Evolutionary conservation across 2,329 filamentous ascomycete genomes (phyloP), one percentile per base, ranked within the genome.

Genomic region (Talaromyces funiculosus): DNA sequence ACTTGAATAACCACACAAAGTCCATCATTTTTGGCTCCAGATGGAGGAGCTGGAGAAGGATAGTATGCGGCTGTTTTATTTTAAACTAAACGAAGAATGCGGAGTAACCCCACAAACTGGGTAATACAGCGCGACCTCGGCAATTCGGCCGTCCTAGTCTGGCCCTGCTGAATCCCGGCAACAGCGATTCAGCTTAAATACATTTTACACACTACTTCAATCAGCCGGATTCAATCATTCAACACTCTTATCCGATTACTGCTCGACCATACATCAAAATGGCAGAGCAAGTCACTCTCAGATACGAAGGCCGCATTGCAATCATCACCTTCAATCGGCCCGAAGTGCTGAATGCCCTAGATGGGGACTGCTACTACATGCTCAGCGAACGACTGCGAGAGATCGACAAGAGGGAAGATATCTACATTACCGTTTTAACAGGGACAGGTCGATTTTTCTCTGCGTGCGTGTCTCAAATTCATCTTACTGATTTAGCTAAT

Each of bases 341-440:
- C 59, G 84, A 86, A 72, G 97, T 97, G 78, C 90, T 97, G 74
- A 95, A 95, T 74, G 91, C 93, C 33, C 78, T 97, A 56, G 83
- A 79, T 62, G 81, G 84, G 68, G 78, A 84, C 63, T 82, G 87
- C 56, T 97, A 97, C 80, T 96, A 89, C 73, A 82, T 86, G 31
- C 82, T 97, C 43, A 86, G 89, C 1, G 82, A 84, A 67, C 82
- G 85, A 53, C 78, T 99, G 72, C 84, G 88, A 61, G 87, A 96
- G 72, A 81, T 97, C 53, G 92, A 91, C 16, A 81, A 80, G 8
- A 86, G 86, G 64, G 86, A 93, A 63, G 90, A 96, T 65, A 86
- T 97, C 62, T 90, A 83, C 70, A 86, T 96, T 67, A 97, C 93
- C 3, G 81, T 97, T 10, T 71, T 97, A 3, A 90, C 91, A 0